These are phyloP conservation scores for Moniliella sp. DNA, from an alignment of 1,284 basidiomycete genomes.

Conservation along the genomic window DNA sequence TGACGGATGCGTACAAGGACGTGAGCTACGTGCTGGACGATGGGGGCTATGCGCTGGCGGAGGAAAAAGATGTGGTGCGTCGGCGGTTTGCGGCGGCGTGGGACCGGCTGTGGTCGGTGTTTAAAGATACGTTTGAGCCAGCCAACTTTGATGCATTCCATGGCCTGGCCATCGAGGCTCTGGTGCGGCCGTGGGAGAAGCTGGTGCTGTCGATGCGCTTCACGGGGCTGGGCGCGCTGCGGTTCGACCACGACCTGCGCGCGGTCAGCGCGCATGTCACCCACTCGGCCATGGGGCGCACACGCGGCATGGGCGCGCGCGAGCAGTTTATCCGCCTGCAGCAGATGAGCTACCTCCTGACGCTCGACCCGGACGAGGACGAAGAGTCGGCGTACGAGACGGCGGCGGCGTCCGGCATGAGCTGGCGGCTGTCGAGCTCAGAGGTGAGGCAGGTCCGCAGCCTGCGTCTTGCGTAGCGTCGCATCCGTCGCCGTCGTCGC, in stretches of 20 bases:
- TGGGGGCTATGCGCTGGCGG: slow-evolving; percentile 57
- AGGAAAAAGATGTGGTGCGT: slow-evolving; percentile 60
- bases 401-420: neutral
- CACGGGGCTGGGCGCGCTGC: slow-evolving; percentile 87
- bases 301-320: slow-evolving; percentile 49
- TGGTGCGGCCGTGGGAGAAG: slow-evolving; percentile 84
- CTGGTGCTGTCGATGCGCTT: slow-evolving; percentile 58
- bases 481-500: too few species aligned
- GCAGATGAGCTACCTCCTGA: slow-evolving; percentile 75
- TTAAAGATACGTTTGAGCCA: slow-evolving; percentile 53
- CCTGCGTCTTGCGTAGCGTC: too few species aligned
- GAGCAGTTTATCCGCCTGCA: slow-evolving; percentile 78
- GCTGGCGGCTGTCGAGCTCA: neutral
- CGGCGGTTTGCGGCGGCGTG: slow-evolving; percentile 67
- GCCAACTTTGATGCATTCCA: slow-evolving; percentile 69
- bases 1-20: slow-evolving; percentile 71
- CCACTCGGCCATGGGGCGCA: too few species aligned
- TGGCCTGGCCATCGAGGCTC: slow-evolving; percentile 56
- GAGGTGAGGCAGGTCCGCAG: neutral
- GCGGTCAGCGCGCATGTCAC: slow-evolving; percentile 47
- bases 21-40: slow-evolving; percentile 64
- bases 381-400: neutral
- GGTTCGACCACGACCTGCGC: slow-evolving; percentile 79
- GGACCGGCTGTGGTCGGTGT: slow-evolving; percentile 57
- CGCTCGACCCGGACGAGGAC: slow-evolving; percentile 44